Evolutionary conservation across 139 green algal genomes (phyloP).

Genomic region (Klebsormidium nitens): DNA sequence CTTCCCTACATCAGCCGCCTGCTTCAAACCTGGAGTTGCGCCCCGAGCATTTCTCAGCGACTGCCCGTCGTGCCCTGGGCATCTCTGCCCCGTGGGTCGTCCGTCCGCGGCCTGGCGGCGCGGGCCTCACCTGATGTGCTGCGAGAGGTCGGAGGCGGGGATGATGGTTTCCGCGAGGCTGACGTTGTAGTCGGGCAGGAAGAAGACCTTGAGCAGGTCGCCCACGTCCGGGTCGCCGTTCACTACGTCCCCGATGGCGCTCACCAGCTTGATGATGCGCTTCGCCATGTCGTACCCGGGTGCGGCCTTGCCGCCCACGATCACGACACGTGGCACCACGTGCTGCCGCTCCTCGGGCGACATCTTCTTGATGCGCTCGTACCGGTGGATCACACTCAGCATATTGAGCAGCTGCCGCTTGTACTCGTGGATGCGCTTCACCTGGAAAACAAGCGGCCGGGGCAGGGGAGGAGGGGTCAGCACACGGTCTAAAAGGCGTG

Average conservation of each 20-base stretch:
- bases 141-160: conserved; percentile 61
- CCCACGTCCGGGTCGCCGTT: conserved; percentile 59
- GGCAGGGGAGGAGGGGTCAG: no score
- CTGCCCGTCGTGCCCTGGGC: no score
- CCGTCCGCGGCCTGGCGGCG: no score
- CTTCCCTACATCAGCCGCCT: no score
- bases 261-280: conserved; percentile 91
- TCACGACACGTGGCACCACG: conserved; percentile 68
- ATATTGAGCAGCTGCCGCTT: conserved; percentile 87
- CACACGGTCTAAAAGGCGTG: no score
- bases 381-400: conserved; percentile 58
- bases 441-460: no score
- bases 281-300: conserved; percentile 95
- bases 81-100: no score
- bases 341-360: conserved; percentile 50
- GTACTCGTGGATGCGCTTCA: conserved; percentile 99
- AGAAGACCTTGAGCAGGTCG: conserved; percentile 87
- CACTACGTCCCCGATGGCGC: conserved; percentile 62
- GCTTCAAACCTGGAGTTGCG: no score
- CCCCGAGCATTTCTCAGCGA: no score
- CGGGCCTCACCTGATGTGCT: conserved; percentile 72
- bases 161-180: conserved; percentile 63
- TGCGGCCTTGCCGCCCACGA: conserved; percentile 90
- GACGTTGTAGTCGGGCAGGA: conserved; percentile 95
- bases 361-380: conserved; percentile 51